Evolutionary conservation across 1,139 yeast genomes (phyloP), one percentile per base, ranked within the genome.

Genomic region (Lodderomyces jiufengensis): DNA sequence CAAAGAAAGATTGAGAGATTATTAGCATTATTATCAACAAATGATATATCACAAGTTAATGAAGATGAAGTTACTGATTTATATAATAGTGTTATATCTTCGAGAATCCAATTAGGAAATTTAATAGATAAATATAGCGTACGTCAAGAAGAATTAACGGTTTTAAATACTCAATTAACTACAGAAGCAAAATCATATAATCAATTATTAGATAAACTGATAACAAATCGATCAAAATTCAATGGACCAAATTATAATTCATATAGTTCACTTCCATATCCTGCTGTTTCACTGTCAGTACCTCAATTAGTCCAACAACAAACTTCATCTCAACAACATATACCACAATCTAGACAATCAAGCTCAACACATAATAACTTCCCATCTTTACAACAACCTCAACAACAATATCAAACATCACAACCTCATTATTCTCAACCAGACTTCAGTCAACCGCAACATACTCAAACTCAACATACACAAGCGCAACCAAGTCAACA

Each of bases 121-220:
- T 62, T 78, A 48, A 81, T 87, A 43, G 95, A 84, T 41, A 84
- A 82, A 56, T 84, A 85, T 54, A 70, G 86, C 26, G 75, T 73
- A 32, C 72, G 87, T 47, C 81, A 81, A 52, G 84, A 86, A 46
- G 96, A 88, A 47, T 63, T 88, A 39, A 63, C 78, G 46, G 74
- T 74, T n/a, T 63, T 87, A 50, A 81, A 87, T 50, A 75, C 75
- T 43, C 83, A 84, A 47, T 72, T 90, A 43, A 75, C 76, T 38
- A 64, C 64, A 34, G 94, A 95, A 22, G 76, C 84, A 33, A 68
- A 73, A 38, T 63, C 73, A 7, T 90, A 87, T 55, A 87, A 86
- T 51, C 77, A 76, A 34, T 60, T 86, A 37, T 71, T 84, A 63
- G 88, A 84, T 46, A 51, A 47, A n/a, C 63, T 58, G 58, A 68